Base-by-base conservation (phyloP, 306 rosid genomes). In the Albizia julibrissin region DNA sequence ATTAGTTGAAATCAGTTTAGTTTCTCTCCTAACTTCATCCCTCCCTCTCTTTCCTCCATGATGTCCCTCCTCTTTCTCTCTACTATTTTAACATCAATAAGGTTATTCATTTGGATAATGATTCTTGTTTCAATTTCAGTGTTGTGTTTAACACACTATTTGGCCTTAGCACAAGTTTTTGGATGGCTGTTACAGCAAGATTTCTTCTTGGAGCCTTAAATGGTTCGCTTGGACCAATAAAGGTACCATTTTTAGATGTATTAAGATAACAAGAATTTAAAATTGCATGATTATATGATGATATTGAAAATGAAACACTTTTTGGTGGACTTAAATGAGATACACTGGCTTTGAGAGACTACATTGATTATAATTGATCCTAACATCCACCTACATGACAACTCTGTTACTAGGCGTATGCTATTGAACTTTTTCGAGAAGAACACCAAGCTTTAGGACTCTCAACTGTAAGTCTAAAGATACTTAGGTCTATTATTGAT, bases 171-270 rank as follows among this genome's bases (percentile, higher is more conserved):
- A 82, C 91, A 22, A 93, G 80, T 73, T 90, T 84, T 77, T 93
- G 97, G 95, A 91, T 93, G 98, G 99, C 97, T 42, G 3, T 95
- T 58, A 29, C 22, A 15, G 85, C 88, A 58, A 58, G 65, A 58
- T 58, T 58, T 58, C 14, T 58, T 22, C 65, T 58, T 58, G 65
- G 65, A 22, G 31, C 84, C 82, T 87, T 93, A 79, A 92, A 92
- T 82, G 99, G 99, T 74, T 52, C 88, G 44, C 88, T 95, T 82
- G 98, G 97, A 80, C 98, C 97, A 39, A 91, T 93, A 44, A 95
- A 93, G 98, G 98, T 94, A 85, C 31, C 39, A 39, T 18, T 22
- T 8, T 67, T 42, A 39, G 24, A 61, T 72, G 8, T 0, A 18
- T 18, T 16, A 16, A 16, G n/a, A 50, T 6, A 4, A 50, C n/a